phyloP scores from a whole-genome alignment of 2,329 filamentous ascomycete genomes.

The Blastomyces silverae region DNA sequence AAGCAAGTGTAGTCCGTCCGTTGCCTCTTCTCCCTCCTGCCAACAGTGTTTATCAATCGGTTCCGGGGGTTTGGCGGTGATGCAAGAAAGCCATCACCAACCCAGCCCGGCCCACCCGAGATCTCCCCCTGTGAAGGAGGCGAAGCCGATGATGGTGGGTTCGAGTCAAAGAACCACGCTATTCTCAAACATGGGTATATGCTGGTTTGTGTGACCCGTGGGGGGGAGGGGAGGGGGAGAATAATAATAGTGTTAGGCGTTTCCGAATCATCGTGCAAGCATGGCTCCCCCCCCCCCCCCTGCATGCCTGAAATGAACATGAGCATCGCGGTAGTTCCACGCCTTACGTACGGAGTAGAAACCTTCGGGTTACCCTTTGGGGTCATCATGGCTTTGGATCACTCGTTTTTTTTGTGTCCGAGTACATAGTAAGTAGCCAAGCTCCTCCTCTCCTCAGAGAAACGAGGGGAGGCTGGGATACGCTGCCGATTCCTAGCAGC shows the following conservation, averaged over 20 bases:
- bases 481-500: not conserved
- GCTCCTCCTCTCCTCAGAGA: constrained; percentile 2
- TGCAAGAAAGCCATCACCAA: constrained; percentile 6
- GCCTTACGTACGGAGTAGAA: not conserved
- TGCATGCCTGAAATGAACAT: not conserved
- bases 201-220: not conserved
- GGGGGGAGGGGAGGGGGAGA: not conserved
- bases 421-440: no score
- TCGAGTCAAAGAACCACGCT: constrained; percentile 10
- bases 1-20: not conserved
- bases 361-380: not conserved
- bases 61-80: constrained; percentile 1
- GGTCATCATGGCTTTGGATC: not conserved
- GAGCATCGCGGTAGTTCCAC: not conserved
- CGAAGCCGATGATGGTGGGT: constrained; percentile 1
- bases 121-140: not conserved
- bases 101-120: not conserved
- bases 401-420: not conserved
- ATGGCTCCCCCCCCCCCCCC: not conserved
- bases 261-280: not conserved
- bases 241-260: not conserved
- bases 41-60: not conserved
- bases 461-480: not conserved
- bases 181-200: constrained; percentile 9
- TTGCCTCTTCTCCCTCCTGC: not conserved